Conservation (phyloP, 768 basidiomycete species). For the Suillus tomentosus region DNA sequence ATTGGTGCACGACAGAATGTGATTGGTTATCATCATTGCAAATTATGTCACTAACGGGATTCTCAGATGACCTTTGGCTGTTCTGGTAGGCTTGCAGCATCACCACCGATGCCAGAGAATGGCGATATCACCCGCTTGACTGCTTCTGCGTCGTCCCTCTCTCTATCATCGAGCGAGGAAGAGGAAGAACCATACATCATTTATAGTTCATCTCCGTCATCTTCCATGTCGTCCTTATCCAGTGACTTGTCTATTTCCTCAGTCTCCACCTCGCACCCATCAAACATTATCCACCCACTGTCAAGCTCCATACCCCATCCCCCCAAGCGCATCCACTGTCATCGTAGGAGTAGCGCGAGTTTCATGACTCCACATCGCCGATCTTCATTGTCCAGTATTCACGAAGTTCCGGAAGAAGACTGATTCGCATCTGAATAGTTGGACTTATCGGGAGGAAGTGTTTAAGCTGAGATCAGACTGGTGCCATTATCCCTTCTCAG, state of each 20-base stretch:
- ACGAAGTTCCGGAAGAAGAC: conserved; percentile 36
- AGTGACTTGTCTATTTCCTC: conserved; percentile 21
- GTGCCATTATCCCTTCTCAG: not conserved
- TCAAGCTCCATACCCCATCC: conserved; percentile 9
- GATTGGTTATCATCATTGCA: conserved; percentile 17
- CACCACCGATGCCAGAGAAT: not conserved
- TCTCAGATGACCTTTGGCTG: conserved; percentile 25
- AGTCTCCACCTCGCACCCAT: conserved; percentile 27
- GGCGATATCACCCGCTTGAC: not conserved
- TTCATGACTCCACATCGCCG: conserved; percentile 31
- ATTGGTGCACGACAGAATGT: conserved; percentile 30
- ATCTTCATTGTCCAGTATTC: conserved; percentile 34
- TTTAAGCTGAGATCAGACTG: conserved; percentile 11
- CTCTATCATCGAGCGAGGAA: conserved; percentile 31
- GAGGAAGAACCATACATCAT: conserved; percentile 36
- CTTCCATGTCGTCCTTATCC: conserved; percentile 34
- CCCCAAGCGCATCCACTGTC: conserved; percentile 25
- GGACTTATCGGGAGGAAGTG: not conserved
- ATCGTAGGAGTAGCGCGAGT: conserved; percentile 34
- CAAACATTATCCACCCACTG: conserved; percentile 15
- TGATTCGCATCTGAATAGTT: conserved; percentile 13
- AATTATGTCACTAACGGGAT: not conserved
- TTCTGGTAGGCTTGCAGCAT: conserved; percentile 7
- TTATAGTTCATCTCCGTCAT: conserved; percentile 35
- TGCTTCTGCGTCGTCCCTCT: conserved; percentile 17